Conservation (phyloP, 2,329 filamentous ascomycete genomes). For the Microcyclosporella mali region DNA sequence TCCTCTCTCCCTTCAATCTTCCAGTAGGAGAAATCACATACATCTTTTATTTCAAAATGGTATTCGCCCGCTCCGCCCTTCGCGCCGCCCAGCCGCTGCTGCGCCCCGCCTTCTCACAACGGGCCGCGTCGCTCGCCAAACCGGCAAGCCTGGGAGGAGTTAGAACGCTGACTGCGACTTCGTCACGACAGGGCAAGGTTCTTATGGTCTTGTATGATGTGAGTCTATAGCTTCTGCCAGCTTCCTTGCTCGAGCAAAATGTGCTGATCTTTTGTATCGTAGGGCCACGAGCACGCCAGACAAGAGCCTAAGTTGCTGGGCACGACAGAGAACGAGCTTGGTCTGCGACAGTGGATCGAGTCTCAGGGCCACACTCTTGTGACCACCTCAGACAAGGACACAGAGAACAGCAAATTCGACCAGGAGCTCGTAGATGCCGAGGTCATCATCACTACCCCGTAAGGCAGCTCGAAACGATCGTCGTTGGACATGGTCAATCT, state of each 20-base stretch:
- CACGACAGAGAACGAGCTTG: slow-evolving; percentile 97
- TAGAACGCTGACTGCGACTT: slow-evolving; percentile 59
- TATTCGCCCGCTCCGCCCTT: slow-evolving; percentile 58
- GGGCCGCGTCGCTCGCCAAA: slow-evolving; percentile 36
- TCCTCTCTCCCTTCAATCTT: neutral
- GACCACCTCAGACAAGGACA: slow-evolving; percentile 97
- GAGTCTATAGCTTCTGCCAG: slow-evolving; percentile 33
- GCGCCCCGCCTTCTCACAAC: slow-evolving; percentile 32
- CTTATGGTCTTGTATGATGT: slow-evolving; percentile 90
- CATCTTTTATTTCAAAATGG: slow-evolving; percentile 39
- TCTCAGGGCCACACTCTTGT: slow-evolving; percentile 92
- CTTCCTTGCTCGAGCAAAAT: neutral
- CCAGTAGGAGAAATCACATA: too few species aligned
- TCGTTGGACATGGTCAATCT: neutral
- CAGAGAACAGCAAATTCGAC: slow-evolving; percentile 87
- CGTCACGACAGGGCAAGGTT: slow-evolving; percentile 83
- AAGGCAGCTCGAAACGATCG: slow-evolving; percentile 28
- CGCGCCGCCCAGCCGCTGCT: slow-evolving; percentile 48
- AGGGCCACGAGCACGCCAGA: slow-evolving; percentile 77
- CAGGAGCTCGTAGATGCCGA: slow-evolving; percentile 94
- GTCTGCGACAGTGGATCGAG: slow-evolving; percentile 95
- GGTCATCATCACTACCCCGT: slow-evolving; percentile 99
- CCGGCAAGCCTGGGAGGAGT: slow-evolving; percentile 43
- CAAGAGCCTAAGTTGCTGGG: slow-evolving; percentile 84
- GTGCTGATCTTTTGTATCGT: slow-evolving; percentile 1